Evolutionary conservation across 768 basidiomycete genomes (phyloP), one percentile per base, ranked within the genome.

Genomic region (Tulasnella sp.): DNA sequence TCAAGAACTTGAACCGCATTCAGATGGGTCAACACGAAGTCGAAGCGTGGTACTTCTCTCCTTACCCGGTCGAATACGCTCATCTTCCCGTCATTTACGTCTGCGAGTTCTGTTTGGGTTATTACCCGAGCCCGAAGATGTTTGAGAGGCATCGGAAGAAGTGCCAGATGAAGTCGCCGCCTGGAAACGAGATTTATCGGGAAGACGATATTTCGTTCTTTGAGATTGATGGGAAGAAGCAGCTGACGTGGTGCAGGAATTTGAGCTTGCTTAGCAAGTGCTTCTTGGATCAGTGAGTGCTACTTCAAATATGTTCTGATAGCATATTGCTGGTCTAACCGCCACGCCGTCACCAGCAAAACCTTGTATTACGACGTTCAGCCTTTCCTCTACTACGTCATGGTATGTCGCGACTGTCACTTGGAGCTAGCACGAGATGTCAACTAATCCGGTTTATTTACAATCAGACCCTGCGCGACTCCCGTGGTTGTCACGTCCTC

Each of bases 31-130:
- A 87, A 79, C 90, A 97, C 83, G 94, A 97, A 81, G 93, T 99
- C 76, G 97, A 99, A 77, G 90, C 97, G n/a, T 99, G 97, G 97
- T 99, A 99, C 81, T 98, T 98, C 84, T 95, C 92, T 77, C 97
- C 97, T 29, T 99, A 98, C 82, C 97, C 97, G 12, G 91, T 93
- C 81, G 97, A 98, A 82, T 98, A 93, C 82, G 94, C 97, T 62
- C 92, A 98, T 80, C 87, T 96, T 34, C 94, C 95, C 22, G 83
- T 95, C 74, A 86, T 99, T 62, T 98, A 95, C 84, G 89, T 99
- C 79, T 99, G 97, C 89, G 96, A 99, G 81, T 96, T 96, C 83
- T 99, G 97, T 80, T 86, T 98, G 63, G 90, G 89, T 40, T 99
- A 91, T 83, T 98, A 89, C 81, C 91, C 92, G 36, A 93, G 94